Evolutionary conservation across 768 basidiomycete species (phyloP).

Genomic region (Sistotremastrum niveocremeum): DNA sequence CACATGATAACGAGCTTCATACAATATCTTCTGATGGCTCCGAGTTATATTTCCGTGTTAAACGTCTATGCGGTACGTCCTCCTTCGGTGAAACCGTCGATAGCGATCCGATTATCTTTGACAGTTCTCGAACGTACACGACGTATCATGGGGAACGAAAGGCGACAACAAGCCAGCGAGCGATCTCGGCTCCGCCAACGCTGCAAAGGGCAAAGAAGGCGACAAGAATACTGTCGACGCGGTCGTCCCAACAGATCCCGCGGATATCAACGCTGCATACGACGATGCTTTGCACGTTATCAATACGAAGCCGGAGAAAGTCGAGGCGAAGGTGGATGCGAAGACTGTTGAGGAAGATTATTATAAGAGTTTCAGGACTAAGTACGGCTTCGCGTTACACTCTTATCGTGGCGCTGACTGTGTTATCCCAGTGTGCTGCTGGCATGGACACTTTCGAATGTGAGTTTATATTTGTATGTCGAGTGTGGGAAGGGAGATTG

Average conservation of each 20-base stretch:
- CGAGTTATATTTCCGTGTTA: slow-evolving; percentile 86
- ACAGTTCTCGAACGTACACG: slow-evolving; percentile 79
- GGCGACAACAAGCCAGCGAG: slow-evolving; percentile 79
- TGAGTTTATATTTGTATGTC: slow-evolving; percentile 21
- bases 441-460: slow-evolving; percentile 82
- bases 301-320: slow-evolving; percentile 63
- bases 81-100: slow-evolving; percentile 3
- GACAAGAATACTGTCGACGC: slow-evolving; percentile 80
- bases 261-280: slow-evolving; percentile 80
- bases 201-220: slow-evolving; percentile 29
- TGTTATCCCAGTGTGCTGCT: slow-evolving; percentile 44
- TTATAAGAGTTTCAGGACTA: slow-evolving; percentile 82
- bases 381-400: slow-evolving; percentile 26
- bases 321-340: slow-evolving; percentile 45
- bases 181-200: slow-evolving; percentile 73
- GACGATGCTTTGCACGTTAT: slow-evolving; percentile 83
- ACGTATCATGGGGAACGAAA: slow-evolving; percentile 93
- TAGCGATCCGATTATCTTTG: slow-evolving; percentile 2
- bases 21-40: slow-evolving; percentile 86
- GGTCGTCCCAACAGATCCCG: slow-evolving; percentile 71
- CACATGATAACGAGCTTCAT: slow-evolving; percentile 95
- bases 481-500: slow-evolving; percentile 2
- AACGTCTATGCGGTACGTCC: slow-evolving; percentile 71
- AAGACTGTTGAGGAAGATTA: slow-evolving; percentile 70
- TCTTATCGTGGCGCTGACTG: slow-evolving; percentile 4